Evolutionary conservation across 2,329 filamentous ascomycete genomes (phyloP), one percentile per base, ranked within the genome.

Genomic region (Cryphonectria parasitica): DNA sequence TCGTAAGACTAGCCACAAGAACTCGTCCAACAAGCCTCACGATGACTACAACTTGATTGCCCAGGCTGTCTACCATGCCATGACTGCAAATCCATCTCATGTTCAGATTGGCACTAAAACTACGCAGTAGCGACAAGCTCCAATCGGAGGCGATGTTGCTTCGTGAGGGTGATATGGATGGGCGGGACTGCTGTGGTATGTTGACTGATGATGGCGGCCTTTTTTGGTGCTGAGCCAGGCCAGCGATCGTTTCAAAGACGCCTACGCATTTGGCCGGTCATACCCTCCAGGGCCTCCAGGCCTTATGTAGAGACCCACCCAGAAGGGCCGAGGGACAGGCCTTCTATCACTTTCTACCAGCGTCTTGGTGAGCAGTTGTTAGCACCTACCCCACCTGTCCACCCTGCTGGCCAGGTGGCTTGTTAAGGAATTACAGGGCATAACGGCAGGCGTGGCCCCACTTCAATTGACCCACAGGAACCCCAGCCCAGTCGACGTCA

Each of bases 401-500:
- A 13, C 25, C 31, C n/a, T 49, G 41, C 25, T 43, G 54, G 39
- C 25, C n/a, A 31, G 17, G n/a, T 39, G 39, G 65, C 25, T 67
- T 67, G 49, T 58, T 56, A 56, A 58, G 31, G 56, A 39, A 41
- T 41, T 63, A 68, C 58, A 43, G 58, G 41, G 31, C 58, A 28
- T 52, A n/a, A 36, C 66, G 58, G 39, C 34, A 45, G 25, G 39
- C 39, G 41, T 39, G 28, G n/a, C 31, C 64, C 65, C 52, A 54
- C 43, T 11, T 39, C 31, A 25, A 25, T 19, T 28, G 10, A 19
- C 17, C 54, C 56, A 56, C 65, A 34, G 13, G 54, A 36, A 68
- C 68, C 65, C 69, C 56, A 71, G 36, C 56, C 43, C 49, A 31
- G 43, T 36, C 71, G 66, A 72, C 69, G 71, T 72, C 71, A 72